Base-by-base conservation (phyloP, 2,329 filamentous ascomycete genomes). In the Rutstroemia sydowiana region DNA sequence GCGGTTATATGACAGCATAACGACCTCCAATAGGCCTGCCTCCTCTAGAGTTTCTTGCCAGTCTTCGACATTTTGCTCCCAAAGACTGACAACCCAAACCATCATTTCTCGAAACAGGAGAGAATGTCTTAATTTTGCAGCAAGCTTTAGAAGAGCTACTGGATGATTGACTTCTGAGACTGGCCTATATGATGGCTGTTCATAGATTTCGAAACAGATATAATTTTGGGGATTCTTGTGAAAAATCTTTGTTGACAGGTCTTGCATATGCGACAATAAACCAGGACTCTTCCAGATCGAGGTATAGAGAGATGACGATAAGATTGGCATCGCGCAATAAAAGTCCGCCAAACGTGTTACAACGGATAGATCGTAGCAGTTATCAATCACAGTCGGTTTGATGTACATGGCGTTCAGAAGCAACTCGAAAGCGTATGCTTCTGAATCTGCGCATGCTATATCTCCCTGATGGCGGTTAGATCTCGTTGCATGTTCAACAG, bases 351-450 rank as follows among this genome's bases (percentile, higher is more conserved):
- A 41, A 16, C 46, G 23, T 14, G 44, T 52, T 26, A 55, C 40
- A 18, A 39, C 34, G 2, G 31, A 14, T 5, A 59, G 23, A n/a
- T 54, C 42, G 2, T 44, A 9, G 8, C 45, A 36, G 14, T 26
- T 34, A 14, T 31, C 18, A 14, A 59, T 40, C n/a, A 11, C 50
- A 30, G 51, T 56, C 3, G 50, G 51, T 16, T 36, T 39, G 26
- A 40, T 31, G 47, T 59, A 56, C n/a, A 59, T 50, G 2, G 57
- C 55, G n/a, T 46, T 55, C 3, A 59, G 31, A 7, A 59, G 44
- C 3, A 53, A 55, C 6, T 45, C 28, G 26, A 59, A 57, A 5
- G 48, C 44, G 23, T 18, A 28, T 13, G 26, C 41, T 28, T 31
- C 26, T n/a, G n/a, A n/a, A n/a, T n/a, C n/a, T n/a, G n/a, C n/a